Percentiles rank a stretch among this genome's conserved stretches.
Conservation (phyloP, 169 alveolate genomes). For the Eimeria necatrix region DNA sequence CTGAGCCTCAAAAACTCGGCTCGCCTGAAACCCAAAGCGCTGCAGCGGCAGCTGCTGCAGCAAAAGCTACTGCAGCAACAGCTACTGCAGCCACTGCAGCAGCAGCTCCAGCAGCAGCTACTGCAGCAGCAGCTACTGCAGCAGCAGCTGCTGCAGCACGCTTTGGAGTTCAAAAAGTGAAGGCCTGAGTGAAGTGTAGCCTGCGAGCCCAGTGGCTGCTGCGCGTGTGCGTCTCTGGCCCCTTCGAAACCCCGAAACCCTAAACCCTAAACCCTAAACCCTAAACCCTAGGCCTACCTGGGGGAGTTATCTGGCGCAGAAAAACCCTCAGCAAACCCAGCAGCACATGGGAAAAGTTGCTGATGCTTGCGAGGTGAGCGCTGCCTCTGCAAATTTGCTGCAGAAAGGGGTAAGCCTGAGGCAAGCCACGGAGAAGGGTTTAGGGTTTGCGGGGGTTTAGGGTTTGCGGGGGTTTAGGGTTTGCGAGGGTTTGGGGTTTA, state of each 20-base stretch:
- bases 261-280: constrained; percentile 58
- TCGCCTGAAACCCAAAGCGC: not conserved
- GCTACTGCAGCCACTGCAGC: no score
- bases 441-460: constrained; percentile 30
- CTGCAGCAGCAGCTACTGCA: no score
- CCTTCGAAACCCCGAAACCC: not conserved
- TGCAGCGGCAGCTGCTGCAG: no score
- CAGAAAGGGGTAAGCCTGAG: constrained; percentile 51
- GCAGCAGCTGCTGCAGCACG: no score
- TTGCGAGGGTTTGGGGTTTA: not conserved
- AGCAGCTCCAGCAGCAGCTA: no score
- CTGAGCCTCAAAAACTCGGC: constrained; percentile 10
- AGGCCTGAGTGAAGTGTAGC: no score
- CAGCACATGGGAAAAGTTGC: constrained; percentile 70
- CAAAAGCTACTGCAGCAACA: no score
- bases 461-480: not conserved
- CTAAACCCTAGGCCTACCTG: constrained; percentile 57
- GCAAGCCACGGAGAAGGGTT: not conserved
- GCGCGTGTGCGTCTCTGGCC: no score
- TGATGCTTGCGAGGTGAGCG: constrained; percentile 52
- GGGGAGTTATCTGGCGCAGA: constrained; percentile 70
- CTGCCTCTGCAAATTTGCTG: constrained; percentile 44
- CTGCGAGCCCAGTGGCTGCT: no score
- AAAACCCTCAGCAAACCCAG: constrained; percentile 75
- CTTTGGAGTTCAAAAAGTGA: no score